Percentiles rank a stretch among this genome's conserved stretches.
These are phyloP conservation scores for Candida sanyaensis DNA, from an alignment of 1,139 yeast genomes.

Conservation along the genomic window DNA sequence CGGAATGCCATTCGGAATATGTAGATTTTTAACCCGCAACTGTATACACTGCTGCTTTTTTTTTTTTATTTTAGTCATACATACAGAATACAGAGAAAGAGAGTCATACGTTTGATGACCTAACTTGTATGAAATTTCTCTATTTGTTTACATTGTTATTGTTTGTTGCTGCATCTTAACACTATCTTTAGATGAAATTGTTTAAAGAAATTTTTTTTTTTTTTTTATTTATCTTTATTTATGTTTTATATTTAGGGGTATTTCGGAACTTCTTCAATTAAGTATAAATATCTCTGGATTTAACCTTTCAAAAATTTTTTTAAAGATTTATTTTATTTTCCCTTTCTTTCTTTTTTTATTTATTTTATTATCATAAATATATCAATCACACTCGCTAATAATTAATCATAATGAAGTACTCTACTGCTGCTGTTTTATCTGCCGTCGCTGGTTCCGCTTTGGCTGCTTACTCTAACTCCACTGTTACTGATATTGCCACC, in stretches of 20 bases:
- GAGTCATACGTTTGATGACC: too few species aligned
- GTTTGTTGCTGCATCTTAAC: too few species aligned
- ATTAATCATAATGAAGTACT: slow-evolving; percentile 32
- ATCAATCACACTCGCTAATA: slow-evolving; percentile 3
- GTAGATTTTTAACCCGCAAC: too few species aligned
- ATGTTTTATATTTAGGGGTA: neutral
- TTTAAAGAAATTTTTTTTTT: too few species aligned
- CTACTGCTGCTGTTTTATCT: slow-evolving; percentile 24
- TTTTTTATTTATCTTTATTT: too few species aligned
- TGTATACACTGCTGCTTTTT: too few species aligned
- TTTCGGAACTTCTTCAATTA: neutral
- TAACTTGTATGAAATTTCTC: too few species aligned
- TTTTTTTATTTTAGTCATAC: too few species aligned
- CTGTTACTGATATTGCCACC: slow-evolving; percentile 20
- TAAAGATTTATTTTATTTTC: slow-evolving; percentile 20
- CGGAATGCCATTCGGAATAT: too few species aligned
- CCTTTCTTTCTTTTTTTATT: slow-evolving; percentile 3
- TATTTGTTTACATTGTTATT: too few species aligned
- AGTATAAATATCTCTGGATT: neutral
- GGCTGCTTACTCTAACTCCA: slow-evolving; percentile 21
- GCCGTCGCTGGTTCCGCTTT: slow-evolving; percentile 23
- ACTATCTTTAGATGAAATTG: too few species aligned
- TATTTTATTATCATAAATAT: neutral
- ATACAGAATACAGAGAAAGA: too few species aligned
- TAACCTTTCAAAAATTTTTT: neutral